Percentiles rank a stretch among this genome's conserved stretches.
phyloP scores from a whole-genome alignment of 257 asterid species.

The Gynochthodes officinalis region DNA sequence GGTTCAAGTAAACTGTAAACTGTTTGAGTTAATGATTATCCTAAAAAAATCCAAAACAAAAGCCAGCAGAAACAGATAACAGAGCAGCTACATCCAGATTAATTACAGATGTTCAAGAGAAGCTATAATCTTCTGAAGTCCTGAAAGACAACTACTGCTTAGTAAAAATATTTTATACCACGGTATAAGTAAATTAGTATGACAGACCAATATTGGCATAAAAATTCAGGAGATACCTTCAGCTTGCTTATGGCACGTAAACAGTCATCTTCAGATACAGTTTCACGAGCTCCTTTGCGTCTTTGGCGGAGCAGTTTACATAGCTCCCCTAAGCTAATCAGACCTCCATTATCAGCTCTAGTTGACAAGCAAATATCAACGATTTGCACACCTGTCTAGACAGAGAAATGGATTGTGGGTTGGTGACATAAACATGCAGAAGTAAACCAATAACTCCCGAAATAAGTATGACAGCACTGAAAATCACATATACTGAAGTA shows the following conservation, averaged over 20 bases:
- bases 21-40: background rate
- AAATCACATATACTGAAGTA: slow-evolving; percentile 2
- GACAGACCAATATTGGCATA: background rate
- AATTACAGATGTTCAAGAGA: background rate
- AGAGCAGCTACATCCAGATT: background rate
- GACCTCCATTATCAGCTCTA: slow-evolving; percentile 83
- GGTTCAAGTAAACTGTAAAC: background rate
- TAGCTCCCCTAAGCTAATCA: slow-evolving; percentile 89
- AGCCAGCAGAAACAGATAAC: background rate
- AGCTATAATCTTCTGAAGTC: background rate
- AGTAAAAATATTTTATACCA: background rate
- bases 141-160: background rate
- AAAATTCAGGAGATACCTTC: slow-evolving; percentile 47
- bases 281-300: slow-evolving; percentile 83
- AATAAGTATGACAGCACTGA: background rate
- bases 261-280: slow-evolving; percentile 91
- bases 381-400: slow-evolving; percentile 95
- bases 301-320: slow-evolving; percentile 75
- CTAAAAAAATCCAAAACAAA: background rate
- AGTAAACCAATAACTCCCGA: background rate
- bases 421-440: slow-evolving; percentile 2
- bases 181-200: background rate
- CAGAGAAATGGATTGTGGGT: slow-evolving; percentile 11
- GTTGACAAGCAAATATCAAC: slow-evolving; percentile 90
- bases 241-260: slow-evolving; percentile 97